These are phyloP conservation scores for Oryza glaberrima DNA, from an alignment of 176 grass and related monocot species.

Conservation along the genomic window DNA sequence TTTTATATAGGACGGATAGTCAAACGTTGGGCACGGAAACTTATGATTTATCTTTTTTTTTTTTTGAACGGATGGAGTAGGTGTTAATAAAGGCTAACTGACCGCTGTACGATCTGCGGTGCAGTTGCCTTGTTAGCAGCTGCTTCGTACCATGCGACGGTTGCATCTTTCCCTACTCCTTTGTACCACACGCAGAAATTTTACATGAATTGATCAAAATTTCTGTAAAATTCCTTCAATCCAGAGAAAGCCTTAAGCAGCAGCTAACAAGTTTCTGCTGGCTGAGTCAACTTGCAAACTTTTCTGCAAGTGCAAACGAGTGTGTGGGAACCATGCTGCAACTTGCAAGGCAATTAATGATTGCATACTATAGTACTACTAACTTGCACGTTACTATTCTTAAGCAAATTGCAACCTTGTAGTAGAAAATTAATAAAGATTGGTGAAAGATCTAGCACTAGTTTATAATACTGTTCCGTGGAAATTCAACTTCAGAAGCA, in stretches of 20 bases:
- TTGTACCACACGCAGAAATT: background rate
- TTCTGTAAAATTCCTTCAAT: background rate
- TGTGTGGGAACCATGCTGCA: background rate
- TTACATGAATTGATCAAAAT: background rate
- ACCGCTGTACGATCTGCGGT: background rate
- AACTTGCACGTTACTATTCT: background rate
- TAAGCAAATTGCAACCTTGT: background rate
- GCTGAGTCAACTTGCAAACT: background rate
- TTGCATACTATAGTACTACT: background rate
- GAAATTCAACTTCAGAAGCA: background rate
- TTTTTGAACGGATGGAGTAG: too few species aligned
- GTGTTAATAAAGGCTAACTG: background rate
- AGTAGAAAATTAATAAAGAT: background rate
- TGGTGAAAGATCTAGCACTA: background rate
- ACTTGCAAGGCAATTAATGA: background rate
- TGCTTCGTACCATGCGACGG: background rate
- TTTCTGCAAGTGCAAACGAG: background rate
- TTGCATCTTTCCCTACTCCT: background rate
- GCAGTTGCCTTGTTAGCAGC: background rate
- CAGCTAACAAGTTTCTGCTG: background rate
- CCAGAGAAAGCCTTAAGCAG: background rate
- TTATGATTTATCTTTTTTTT: too few species aligned
- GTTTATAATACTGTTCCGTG: background rate
- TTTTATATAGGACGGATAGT: too few species aligned
- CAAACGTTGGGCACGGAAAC: fast-evolving